These are phyloP conservation scores for Neofusicoccum umdonicola DNA, from an alignment of 2,329 filamentous ascomycete species.

Conservation along the genomic window DNA sequence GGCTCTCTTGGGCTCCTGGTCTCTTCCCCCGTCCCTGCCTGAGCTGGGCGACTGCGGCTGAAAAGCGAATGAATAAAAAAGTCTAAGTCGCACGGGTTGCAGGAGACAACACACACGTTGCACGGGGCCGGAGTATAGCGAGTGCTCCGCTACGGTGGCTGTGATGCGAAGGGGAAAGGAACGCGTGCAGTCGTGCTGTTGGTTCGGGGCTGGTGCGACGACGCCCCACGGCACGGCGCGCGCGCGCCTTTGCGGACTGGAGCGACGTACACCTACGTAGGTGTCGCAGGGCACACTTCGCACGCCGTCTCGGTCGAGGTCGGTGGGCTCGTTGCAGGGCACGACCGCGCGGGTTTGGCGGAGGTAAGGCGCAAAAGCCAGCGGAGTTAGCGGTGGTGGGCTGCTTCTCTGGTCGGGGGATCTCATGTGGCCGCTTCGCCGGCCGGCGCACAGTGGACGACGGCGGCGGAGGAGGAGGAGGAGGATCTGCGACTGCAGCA, in stretches of 20 bases:
- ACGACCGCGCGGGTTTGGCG: too few relatives aligned
- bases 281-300: neutral
- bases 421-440: too few relatives aligned
- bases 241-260: neutral
- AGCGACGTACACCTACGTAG: neutral
- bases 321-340: too few relatives aligned
- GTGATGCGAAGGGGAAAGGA: neutral
- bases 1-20: neutral
- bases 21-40: neutral
- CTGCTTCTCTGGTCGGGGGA: too few relatives aligned
- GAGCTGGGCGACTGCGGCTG: neutral
- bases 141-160: neutral
- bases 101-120: neutral
- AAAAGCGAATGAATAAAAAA: neutral
- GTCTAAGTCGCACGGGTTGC: neutral
- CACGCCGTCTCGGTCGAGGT: too few relatives aligned
- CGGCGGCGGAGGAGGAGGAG: neutral
- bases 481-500: neutral
- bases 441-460: neutral
- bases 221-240: neutral
- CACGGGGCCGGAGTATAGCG: neutral
- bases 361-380: too few relatives aligned
- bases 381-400: too few relatives aligned
- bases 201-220: neutral
- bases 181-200: neutral